A percentile compares a stretch with the other conserved stretches of the same genome.
Conservation (phyloP, 2,329 filamentous ascomycete genomes). For the Penicillium occitanis region DNA sequence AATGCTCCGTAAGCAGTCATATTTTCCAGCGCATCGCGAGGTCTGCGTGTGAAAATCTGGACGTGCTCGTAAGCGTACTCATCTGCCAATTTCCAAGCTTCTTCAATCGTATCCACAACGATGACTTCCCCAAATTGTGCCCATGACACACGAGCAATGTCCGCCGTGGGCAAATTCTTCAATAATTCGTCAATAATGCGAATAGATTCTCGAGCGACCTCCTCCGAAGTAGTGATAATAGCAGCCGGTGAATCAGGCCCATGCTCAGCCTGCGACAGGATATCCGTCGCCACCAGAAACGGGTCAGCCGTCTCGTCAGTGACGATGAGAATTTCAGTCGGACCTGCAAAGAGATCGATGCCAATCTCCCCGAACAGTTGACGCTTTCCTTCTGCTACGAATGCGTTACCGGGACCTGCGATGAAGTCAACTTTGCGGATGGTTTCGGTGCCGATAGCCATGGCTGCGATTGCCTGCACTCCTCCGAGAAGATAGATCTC, state of each 20-base stretch:
- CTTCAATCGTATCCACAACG: constrained; percentile 45
- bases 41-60: constrained; percentile 50
- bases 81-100: constrained; percentile 49
- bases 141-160: constrained; percentile 49
- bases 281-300: constrained; percentile 47
- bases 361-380: constrained; percentile 56
- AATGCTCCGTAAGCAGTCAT: constrained; percentile 55
- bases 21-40: constrained; percentile 51
- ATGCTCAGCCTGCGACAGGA: constrained; percentile 54
- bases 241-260: constrained; percentile 54
- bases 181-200: constrained; percentile 41
- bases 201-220: constrained; percentile 43
- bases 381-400: constrained; percentile 56
- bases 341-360: constrained; percentile 56
- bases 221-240: constrained; percentile 50
- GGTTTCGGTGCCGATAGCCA: constrained; percentile 53
- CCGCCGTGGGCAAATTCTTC: constrained; percentile 44
- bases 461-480: constrained; percentile 54
- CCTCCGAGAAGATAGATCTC: constrained; percentile 54
- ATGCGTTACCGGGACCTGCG: constrained; percentile 56
- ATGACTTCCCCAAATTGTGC: constrained; percentile 49
- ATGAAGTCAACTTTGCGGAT: constrained; percentile 54
- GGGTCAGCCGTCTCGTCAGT: constrained; percentile 51
- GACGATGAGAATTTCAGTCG: constrained; percentile 55
- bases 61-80: constrained; percentile 54